phyloP scores from a whole-genome alignment of 208 protist genomes.

The Cochliopodium minus region DNA sequence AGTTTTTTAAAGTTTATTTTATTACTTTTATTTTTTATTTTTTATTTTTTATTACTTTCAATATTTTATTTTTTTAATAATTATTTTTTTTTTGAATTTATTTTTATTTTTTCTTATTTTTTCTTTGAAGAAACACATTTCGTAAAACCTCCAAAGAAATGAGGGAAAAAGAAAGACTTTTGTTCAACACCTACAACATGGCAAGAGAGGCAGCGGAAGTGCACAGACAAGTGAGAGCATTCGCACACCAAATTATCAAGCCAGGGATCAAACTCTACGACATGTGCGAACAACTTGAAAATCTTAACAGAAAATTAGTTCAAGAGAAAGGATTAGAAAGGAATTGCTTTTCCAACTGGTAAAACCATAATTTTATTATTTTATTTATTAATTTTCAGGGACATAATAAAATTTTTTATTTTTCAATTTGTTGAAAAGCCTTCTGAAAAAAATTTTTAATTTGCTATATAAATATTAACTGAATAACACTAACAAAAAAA shows the following conservation, averaged over 20 bases:
- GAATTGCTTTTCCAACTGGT: constrained; percentile 70
- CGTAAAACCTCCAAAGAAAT: constrained; percentile 70
- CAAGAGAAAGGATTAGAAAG: constrained; percentile 58
- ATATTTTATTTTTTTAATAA: too few relatives aligned
- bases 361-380: constrained; percentile 12
- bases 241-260: constrained; percentile 60
- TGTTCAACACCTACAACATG: constrained; percentile 49
- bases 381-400: constrained; percentile 13
- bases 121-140: too few relatives aligned
- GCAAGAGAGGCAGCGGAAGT: constrained; percentile 62
- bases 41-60: too few relatives aligned
- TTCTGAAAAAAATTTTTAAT: constrained; percentile 3
- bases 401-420: background rate
- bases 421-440: too few relatives aligned
- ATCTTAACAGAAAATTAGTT: constrained; percentile 53
- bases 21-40: too few relatives aligned
- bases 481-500: too few relatives aligned
- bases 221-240: constrained; percentile 68
- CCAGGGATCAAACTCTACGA: constrained; percentile 68
- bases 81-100: too few relatives aligned
- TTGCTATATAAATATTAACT: constrained; percentile 16
- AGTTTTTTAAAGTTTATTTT: too few relatives aligned
- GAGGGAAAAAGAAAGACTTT: constrained; percentile 53
- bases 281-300: constrained; percentile 73
- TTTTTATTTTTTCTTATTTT: too few relatives aligned